A percentile compares a stretch with the other conserved stretches of the same genome.
phyloP scores from a whole-genome alignment of 352 stramenopile genomes.

The Pythium aphanidermatum region DNA sequence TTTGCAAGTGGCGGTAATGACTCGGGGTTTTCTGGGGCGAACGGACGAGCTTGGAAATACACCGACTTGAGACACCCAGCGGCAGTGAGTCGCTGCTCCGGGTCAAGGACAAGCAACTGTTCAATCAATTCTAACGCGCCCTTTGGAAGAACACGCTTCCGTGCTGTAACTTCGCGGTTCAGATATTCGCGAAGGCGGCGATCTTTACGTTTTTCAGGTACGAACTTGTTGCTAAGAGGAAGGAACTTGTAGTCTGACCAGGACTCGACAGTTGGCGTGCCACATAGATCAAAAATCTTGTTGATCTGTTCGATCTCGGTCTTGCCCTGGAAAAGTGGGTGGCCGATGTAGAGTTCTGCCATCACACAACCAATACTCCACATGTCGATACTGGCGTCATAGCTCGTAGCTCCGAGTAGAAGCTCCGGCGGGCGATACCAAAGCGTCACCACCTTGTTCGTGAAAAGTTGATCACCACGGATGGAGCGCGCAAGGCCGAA shows the following conservation, averaged over 20 bases:
- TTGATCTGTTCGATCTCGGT: conserved; percentile 84
- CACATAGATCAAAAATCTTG: conserved; percentile 87
- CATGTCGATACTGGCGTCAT: conserved; percentile 92
- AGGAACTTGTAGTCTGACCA: conserved; percentile 88
- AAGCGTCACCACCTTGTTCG: conserved; percentile 95
- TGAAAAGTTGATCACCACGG: conserved; percentile 83
- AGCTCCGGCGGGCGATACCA: conserved; percentile 95
- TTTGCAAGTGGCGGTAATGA: conserved; percentile 65
- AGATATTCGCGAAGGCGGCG: conserved; percentile 65
- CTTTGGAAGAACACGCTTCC: conserved; percentile 78
- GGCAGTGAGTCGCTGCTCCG: conserved; percentile 90
- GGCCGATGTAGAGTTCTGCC: conserved; percentile 81
- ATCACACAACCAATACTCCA: conserved; percentile 93
- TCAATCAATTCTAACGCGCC: conserved; percentile 90
- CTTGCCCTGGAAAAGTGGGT: conserved; percentile 85
- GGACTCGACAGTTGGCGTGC: conserved; percentile 69
- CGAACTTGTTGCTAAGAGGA: conserved; percentile 75
- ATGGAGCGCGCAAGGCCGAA: conserved; percentile 84
- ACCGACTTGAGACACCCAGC: conserved; percentile 88
- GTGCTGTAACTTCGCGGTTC: conserved; percentile 58
- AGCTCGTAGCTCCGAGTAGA: conserved; percentile 90
- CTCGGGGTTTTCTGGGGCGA: conserved; percentile 51
- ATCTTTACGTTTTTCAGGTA: conserved; percentile 69
- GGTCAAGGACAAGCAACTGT: conserved; percentile 94
- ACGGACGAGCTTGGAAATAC: conserved; percentile 91